Evolutionary conservation across 768 basidiomycete species (phyloP).

Genomic region (Amanita phalloides): DNA sequence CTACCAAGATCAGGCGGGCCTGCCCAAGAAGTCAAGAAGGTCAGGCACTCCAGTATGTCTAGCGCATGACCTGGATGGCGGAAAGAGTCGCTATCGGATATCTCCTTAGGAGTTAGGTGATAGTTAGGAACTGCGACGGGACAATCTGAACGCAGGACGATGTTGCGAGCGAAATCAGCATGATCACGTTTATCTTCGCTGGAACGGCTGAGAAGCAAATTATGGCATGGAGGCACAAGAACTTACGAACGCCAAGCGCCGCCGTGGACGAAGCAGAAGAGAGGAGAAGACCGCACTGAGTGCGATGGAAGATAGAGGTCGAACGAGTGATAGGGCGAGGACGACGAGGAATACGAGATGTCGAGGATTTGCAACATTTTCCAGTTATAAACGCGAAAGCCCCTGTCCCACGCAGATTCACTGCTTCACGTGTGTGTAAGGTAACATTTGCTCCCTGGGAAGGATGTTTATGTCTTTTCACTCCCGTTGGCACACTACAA

Average conservation of each 20-base stretch:
- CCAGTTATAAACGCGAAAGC: background rate
- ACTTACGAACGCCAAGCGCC: slow-evolving; percentile 77
- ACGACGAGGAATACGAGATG: slow-evolving; percentile 26
- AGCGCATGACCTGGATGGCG: slow-evolving; percentile 63
- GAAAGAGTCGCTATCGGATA: slow-evolving; percentile 27
- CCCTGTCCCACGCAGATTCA: slow-evolving; percentile 20
- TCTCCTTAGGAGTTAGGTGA: slow-evolving; percentile 43
- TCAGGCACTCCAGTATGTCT: slow-evolving; percentile 54
- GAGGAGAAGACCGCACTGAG: slow-evolving; percentile 18
- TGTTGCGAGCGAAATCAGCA: slow-evolving; percentile 36
- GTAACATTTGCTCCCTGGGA: too few species aligned
- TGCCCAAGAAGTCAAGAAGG: slow-evolving; percentile 41
- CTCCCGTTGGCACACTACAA: too few species aligned
- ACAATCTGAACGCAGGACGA: slow-evolving; percentile 37
- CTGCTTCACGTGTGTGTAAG: slow-evolving; percentile 54
- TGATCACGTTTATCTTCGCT: slow-evolving; percentile 71
- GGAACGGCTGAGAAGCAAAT: slow-evolving; percentile 7
- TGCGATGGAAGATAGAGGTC: slow-evolving; percentile 38
- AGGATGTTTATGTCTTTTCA: too few species aligned
- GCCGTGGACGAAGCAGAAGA: slow-evolving; percentile 71
- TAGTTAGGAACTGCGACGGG: slow-evolving; percentile 73
- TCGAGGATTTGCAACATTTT: slow-evolving; percentile 12
- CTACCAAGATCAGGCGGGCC: slow-evolving; percentile 18
- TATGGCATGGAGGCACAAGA: slow-evolving; percentile 3
- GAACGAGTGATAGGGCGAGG: slow-evolving; percentile 30